These are phyloP conservation scores for Acanthamoeba healyi DNA, from an alignment of 208 protist species.

Conservation along the genomic window DNA sequence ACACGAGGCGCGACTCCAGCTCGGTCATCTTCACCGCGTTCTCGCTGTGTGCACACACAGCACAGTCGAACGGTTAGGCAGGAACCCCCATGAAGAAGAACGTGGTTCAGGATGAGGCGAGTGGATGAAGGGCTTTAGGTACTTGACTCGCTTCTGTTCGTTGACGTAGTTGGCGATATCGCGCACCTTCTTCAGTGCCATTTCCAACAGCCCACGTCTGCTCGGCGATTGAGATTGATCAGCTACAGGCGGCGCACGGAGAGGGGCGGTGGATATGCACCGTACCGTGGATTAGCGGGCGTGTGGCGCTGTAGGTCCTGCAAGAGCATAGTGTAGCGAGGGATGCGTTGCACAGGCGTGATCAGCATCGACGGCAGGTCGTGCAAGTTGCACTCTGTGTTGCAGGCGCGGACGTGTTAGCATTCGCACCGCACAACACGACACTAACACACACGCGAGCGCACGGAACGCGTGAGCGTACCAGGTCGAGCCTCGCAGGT, in stretches of 20 bases:
- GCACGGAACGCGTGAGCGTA: background rate
- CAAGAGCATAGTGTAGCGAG: constrained; percentile 6
- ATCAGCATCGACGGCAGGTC: constrained; percentile 29
- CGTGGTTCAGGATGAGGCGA: background rate
- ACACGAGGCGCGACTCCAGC: background rate
- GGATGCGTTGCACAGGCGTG: constrained; percentile 43
- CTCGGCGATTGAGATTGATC: too few species aligned
- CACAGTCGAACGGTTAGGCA: too few species aligned
- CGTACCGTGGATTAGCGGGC: background rate
- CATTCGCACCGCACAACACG: background rate
- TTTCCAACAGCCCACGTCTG: background rate
- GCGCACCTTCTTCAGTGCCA: constrained; percentile 24
- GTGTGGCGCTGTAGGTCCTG: constrained; percentile 30
- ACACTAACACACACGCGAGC: too few species aligned
- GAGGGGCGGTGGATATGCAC: too few species aligned
- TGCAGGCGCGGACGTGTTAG: background rate
- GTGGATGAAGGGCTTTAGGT: background rate
- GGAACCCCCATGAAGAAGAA: background rate
- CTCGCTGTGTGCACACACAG: background rate
- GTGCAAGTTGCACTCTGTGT: constrained; percentile 39
- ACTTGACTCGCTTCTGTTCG: constrained; percentile 42
- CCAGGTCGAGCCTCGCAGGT: constrained; percentile 25
- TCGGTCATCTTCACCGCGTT: constrained; percentile 35
- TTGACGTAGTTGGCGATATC: constrained; percentile 51
- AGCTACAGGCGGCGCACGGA: too few species aligned